Base-by-base conservation (phyloP, 345 rosid genomes). In the Ceriops decandra region DNA sequence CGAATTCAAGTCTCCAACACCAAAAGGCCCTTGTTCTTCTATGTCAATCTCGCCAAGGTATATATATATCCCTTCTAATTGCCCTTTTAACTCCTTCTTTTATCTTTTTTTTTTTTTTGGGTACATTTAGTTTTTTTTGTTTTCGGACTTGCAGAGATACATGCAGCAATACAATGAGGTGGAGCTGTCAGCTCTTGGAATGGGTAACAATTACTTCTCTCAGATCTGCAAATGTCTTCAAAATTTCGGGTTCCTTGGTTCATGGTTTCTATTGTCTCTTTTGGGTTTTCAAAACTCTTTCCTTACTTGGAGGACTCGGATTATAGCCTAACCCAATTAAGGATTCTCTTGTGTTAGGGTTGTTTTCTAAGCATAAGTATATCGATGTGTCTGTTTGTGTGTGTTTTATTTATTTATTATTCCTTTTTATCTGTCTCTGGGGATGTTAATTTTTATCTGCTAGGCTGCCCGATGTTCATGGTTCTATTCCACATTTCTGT, bases 1-100 rank as follows among this genome's bases (percentile, higher is more conserved):
- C 87, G 96, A 62, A 90, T 92, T 83, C 96, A 92, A 63, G 98
- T 92, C 72, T 92, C 98, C 68, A 88, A 92, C 84, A 92, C 95
- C 75, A 92, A 92, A 84, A 92, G 88, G 61, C 98, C 98, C 46
- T 73, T 92, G 80, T 92, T 92, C 79, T 92, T 92, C 87, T 92
- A 90, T 76, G 96, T 92, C 76, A 92, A 90, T 83, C 96, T 92
- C 79, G 95, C 98, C 60, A 92, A 92, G 96, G 97, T 24, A 24
- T 89, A 38, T 28, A 28, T 28, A 3, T 28, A 0, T n/a, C 42
- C 36, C 13, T 26, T 10, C 30, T 2, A 1, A 66, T 57, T 24
- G 51, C 67, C 59, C 21, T 62, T 60, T 65, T 10, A 31, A 52
- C 16, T 10, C 3, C 33, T 0, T 30, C 15, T 42, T 42, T 2